Conservation (phyloP, 306 rosid species). For the Bauhinia variegata region DNA sequence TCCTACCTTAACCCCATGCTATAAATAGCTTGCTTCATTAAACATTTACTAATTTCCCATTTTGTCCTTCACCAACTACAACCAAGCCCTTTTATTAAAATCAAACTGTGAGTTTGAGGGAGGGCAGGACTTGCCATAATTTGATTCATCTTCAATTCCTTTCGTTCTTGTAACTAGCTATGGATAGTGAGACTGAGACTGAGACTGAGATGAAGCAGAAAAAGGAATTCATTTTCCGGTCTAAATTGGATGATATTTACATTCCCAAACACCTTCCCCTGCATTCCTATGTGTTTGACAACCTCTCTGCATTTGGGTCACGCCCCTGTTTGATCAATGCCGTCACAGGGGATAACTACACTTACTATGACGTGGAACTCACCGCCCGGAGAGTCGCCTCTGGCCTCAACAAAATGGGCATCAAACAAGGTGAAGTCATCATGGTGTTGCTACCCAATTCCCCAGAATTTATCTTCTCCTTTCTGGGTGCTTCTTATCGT, state of each 20-base stretch:
- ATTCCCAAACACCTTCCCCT: conserved; percentile 79
- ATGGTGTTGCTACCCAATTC: conserved; percentile 74
- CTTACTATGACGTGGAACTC: conserved; percentile 60
- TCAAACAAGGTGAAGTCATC: conserved; percentile 56
- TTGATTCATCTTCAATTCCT: too few relatives aligned
- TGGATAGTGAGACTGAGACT: conserved; percentile 37
- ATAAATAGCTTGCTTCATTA: neutral
- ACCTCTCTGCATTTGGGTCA: conserved; percentile 39
- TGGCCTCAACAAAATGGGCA: conserved; percentile 53
- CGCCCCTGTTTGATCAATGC: conserved; percentile 72
- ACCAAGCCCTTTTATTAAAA: conserved; percentile 10
- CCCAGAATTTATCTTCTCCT: conserved; percentile 69
- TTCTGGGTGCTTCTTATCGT: conserved; percentile 60
- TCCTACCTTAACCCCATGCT: too few relatives aligned
- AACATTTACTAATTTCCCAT: conserved; percentile 11
- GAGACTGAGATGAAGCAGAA: neutral
- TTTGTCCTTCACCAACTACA: conserved; percentile 52
- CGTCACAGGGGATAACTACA: conserved; percentile 51
- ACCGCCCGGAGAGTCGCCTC: conserved; percentile 50
- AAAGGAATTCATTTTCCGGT: conserved; percentile 57
- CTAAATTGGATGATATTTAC: conserved; percentile 68
- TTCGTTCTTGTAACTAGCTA: neutral
- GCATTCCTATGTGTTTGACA: conserved; percentile 61
- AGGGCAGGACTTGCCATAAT: too few relatives aligned
- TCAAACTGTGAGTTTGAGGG: neutral